Percentiles rank a stretch among this genome's conserved stretches.
These are phyloP conservation scores for Calvatia gigantea DNA, from an alignment of 768 basidiomycete genomes.

Conservation along the genomic window DNA sequence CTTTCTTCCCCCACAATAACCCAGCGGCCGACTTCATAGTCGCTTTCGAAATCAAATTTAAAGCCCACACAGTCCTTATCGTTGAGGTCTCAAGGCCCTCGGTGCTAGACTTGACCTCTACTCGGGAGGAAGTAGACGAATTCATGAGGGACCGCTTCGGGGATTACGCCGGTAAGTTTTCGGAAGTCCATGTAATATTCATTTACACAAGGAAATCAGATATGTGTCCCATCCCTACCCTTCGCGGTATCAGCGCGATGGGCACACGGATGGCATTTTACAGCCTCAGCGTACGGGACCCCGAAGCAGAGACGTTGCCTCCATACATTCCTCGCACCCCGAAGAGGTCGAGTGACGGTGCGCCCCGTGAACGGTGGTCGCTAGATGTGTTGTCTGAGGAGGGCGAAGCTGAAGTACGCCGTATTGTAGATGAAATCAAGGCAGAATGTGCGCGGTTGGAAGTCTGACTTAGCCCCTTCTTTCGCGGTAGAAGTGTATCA, in stretches of 20 bases:
- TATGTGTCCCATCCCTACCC: neutral
- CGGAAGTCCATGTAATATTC: neutral
- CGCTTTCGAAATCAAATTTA: slow-evolving; percentile 16
- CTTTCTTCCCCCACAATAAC: neutral
- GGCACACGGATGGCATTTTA: neutral
- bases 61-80: slow-evolving; percentile 24
- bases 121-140: slow-evolving; percentile 19
- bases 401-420: neutral
- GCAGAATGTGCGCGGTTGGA: neutral
- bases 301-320: neutral
- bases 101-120: slow-evolving; percentile 15
- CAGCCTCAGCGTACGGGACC: neutral
- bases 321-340: neutral
- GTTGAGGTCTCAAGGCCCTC: slow-evolving; percentile 20
- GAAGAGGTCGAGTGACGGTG: neutral
- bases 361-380: neutral
- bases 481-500: too few relatives aligned
- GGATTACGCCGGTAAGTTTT: slow-evolving; percentile 10
- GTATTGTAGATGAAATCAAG: neutral
- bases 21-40: slow-evolving; percentile 12
- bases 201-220: neutral
- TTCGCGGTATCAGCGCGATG: neutral
- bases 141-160: slow-evolving; percentile 19
- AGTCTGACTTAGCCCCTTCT: too few relatives aligned
- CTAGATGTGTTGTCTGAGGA: neutral